Base-by-base conservation (phyloP, 805 yeast species). In the Danielia reshetovae region DNA sequence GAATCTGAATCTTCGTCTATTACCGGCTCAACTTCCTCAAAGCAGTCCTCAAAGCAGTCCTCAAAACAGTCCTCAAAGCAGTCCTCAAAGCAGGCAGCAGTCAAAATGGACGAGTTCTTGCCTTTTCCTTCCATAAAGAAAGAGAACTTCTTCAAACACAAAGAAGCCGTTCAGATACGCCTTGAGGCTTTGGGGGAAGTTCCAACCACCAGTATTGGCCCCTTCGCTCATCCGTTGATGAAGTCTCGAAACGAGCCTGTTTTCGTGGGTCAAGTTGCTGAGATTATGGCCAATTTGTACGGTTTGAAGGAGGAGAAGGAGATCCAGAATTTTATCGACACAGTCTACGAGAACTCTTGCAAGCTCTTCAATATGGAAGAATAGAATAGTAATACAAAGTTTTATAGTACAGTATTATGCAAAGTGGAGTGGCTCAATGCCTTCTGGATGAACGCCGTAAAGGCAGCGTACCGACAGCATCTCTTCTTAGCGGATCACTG, bases 201-300 rank as follows among this genome's bases (percentile, higher is more conserved):
- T 2, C 25, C 45, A 4, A 40, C 48, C 5, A 28, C 36, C 14
- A 36, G 18, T 2, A 29, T 48, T 6, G 64, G 68, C 2, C 50
- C 51, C 9, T 51, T 55, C 28, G 52, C 62, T 0, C 45, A 54
- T 12, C 79, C 80, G 3, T 45, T 86, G 67, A 74, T 93, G 27
- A 83, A 83, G 44, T 81, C 90, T 0, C 71, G 98, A 52, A 88
- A 93, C 56, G 99, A 93, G 58, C 99, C 99, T 0, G 88, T 94
- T 32, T 72, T 77, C 28, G 77, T 93, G 35, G 86, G 87, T 3
- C 76, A 78, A 37, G 88, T 88, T 0, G 97, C 94, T 1, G 76
- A 72, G 51, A 54, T 66, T 18, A 45, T 67, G 54, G 52, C 64
- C 22, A 48, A 42, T 21, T 38, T 67, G 15, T 58, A 65, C 36